Conservation (phyloP, 768 basidiomycete genomes). For the Termitomyces sp. region DNA sequence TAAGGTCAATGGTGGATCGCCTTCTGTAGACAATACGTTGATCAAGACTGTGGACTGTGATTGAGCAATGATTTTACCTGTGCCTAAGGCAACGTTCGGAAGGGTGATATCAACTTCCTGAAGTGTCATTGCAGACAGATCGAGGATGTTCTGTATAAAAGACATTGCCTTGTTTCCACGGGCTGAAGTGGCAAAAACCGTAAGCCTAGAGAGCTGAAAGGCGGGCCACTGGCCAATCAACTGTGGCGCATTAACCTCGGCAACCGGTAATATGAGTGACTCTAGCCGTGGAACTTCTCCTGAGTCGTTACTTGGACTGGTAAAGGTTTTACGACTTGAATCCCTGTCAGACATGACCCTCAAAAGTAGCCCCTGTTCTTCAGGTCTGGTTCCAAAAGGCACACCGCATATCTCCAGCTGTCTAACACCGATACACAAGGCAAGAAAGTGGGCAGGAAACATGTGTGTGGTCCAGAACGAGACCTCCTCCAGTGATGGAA, state of each 20-base stretch:
- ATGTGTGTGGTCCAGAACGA: neutral
- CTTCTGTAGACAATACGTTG: neutral
- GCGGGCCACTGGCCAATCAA: neutral
- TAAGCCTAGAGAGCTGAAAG: neutral
- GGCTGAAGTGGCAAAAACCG: neutral
- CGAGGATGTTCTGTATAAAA: neutral
- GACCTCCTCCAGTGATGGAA: neutral
- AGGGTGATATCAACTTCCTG: neutral
- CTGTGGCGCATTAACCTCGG: neutral
- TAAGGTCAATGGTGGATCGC: neutral
- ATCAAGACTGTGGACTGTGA: neutral
- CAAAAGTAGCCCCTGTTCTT: neutral
- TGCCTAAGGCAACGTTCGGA: neutral
- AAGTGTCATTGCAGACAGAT: neutral
- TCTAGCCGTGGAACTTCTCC: neutral
- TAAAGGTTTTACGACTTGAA: neutral
- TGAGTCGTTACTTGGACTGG: neutral
- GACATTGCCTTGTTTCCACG: neutral
- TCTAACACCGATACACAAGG: neutral
- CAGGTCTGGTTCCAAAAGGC: neutral
- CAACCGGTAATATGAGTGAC: neutral
- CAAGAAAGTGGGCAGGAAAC: neutral
- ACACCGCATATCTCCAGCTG: constrained; percentile 1
- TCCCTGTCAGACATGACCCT: neutral
- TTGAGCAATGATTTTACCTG: neutral